These are phyloP conservation scores for Lichtheimia ornata DNA, from an alignment of 371 early-diverging fungal genomes.

Conservation along the genomic window DNA sequence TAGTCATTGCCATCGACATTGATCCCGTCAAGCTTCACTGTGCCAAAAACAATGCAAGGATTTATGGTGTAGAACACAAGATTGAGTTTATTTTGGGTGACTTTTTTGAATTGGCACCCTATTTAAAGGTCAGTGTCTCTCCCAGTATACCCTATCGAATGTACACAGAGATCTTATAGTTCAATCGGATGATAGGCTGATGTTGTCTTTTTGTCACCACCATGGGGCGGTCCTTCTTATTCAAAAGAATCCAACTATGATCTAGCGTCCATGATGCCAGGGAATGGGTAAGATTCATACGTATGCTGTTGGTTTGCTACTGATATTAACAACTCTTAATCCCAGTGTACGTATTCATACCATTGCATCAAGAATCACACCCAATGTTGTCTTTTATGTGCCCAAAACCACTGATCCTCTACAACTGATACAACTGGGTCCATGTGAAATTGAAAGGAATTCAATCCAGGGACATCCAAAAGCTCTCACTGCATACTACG, in stretches of 20 bases:
- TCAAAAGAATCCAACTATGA: slow-evolving; percentile 53
- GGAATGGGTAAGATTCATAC: slow-evolving; percentile 63
- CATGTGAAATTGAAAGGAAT: slow-evolving; percentile 77
- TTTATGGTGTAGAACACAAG: slow-evolving; percentile 90
- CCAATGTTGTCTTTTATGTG: slow-evolving; percentile 81
- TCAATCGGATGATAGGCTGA: slow-evolving; percentile 64
- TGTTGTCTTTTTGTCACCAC: slow-evolving; percentile 90
- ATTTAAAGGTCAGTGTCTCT: slow-evolving; percentile 40
- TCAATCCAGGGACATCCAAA: slow-evolving; percentile 60
- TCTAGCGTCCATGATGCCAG: slow-evolving; percentile 71
- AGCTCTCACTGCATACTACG: slow-evolving; percentile 73
- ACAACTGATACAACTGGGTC: slow-evolving; percentile 28
- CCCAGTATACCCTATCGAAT: background rate
- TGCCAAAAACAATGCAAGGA: slow-evolving; percentile 82
- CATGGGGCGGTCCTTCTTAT: slow-evolving; percentile 88
- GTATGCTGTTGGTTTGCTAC: too few species aligned
- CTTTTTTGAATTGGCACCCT: slow-evolving; percentile 71
- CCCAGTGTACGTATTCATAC: slow-evolving; percentile 62
- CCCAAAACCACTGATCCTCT: slow-evolving; percentile 77
- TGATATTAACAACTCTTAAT: background rate
- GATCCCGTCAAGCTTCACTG: slow-evolving; percentile 79
- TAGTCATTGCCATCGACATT: slow-evolving; percentile 93
- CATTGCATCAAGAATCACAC: slow-evolving; percentile 63
- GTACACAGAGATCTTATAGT: background rate
- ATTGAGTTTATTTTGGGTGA: slow-evolving; percentile 92